Base-by-base conservation (phyloP, 176 grass and related monocot species). In the Eremochloa ophiuroides region DNA sequence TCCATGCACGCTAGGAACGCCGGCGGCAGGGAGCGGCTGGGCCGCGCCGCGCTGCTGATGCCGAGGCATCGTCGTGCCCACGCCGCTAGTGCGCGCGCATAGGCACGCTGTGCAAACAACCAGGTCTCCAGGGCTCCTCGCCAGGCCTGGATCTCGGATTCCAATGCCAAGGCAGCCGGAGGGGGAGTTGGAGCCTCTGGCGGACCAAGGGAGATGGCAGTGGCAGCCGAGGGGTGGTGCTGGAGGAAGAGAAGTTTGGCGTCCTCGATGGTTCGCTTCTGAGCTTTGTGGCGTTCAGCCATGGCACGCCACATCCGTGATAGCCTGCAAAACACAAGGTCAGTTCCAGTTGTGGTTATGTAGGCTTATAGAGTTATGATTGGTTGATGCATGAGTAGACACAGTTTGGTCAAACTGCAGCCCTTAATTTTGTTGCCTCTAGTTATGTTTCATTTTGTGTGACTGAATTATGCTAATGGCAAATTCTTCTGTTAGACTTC, bases 281-380 rank as follows among this genome's bases (percentile, higher is more conserved):
- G 96, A 20, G 87, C 86, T n/a, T 86, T 82, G 84, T 99, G 93
- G 10, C 91, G 88, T 42, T 99, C 96, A n/a, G 91, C 91, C 87
- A 95, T 93, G 81, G 91, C 86, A 13, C 59, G 85, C 96, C 96
- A 95, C 96, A 99, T 95, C 79, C 88, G 88, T 7, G 89, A 94
- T 31, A 93, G 31, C 58, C 96, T 99, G 79, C 83, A 70, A 22
- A 35, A 61, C 41, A 74, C 15, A 58, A 77, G 0, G 6, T 71
- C 35, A 65, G 5, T 1, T 39, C 10, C 13, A 17, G 8, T n/a
- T 27, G 11, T 65, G 27, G 22, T 15, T 34, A 39, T 50, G 64
- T 10, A 48, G 18, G 61, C 5, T 62, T 26, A 5, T 62, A 71
- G 31, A 31, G 8, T 35, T 35, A 35, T 62, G 3, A 46, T 46